phyloP scores from a whole-genome alignment of 805 yeast species.

The Saccharomycopsis vini region DNA sequence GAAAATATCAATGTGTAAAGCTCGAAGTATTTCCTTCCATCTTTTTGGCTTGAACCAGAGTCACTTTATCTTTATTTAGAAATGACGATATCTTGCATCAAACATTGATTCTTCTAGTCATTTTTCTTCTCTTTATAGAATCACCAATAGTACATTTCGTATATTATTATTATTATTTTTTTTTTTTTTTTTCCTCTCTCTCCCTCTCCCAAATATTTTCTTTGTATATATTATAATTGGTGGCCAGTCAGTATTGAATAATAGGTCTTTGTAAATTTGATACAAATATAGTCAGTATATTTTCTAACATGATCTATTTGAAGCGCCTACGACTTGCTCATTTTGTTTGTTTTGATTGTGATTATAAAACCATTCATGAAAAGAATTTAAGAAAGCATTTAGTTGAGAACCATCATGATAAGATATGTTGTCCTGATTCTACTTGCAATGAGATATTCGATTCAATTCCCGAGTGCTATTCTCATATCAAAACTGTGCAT shows the following conservation, averaged over 20 bases:
- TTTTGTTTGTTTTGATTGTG: slow-evolving; percentile 15
- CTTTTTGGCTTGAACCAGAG: no score
- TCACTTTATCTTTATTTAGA: no score
- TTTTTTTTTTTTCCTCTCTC: background rate
- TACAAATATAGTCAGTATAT: background rate
- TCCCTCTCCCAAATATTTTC: no score
- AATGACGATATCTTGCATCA: no score
- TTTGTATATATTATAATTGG: background rate
- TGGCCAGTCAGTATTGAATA: no score
- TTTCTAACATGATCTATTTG: background rate
- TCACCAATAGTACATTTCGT: background rate
- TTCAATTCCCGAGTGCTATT: slow-evolving; percentile 5
- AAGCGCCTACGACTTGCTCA: slow-evolving; percentile 13
- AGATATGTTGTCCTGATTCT: slow-evolving; percentile 7
- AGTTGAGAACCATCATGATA: slow-evolving; percentile 13
- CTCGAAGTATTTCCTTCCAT: no score
- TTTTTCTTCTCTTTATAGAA: background rate
- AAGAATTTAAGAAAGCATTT: slow-evolving; percentile 6
- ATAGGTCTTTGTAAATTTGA: no score
- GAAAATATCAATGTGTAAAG: no score
- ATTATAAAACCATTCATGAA: slow-evolving; percentile 13
- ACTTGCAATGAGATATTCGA: slow-evolving; percentile 7
- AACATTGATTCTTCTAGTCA: no score
- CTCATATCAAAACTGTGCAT: slow-evolving; percentile 5
- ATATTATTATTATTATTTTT: background rate